Base-by-base conservation (phyloP, 2,329 filamentous ascomycete genomes). In the Penicillium sp. region DNA sequence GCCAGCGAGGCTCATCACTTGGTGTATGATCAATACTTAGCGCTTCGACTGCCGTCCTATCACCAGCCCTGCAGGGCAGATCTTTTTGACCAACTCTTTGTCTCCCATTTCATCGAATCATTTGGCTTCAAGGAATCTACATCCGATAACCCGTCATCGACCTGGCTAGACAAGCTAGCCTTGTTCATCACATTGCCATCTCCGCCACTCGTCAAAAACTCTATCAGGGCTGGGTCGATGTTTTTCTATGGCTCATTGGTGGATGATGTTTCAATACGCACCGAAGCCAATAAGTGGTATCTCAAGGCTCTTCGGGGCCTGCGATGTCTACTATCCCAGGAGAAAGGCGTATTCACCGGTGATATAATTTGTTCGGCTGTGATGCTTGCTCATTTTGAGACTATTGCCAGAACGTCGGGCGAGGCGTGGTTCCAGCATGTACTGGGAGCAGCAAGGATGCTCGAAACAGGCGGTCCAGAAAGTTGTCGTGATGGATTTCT, bases 21-120 rank as follows among this genome's bases (percentile, higher is more conserved):
- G 17, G 24, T 4, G 15, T n/a, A n/a, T 8, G 15, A 51, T 24
- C 49, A 22, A 51, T n/a, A 51, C 13, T 19, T 40, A 15, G 4
- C 24, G n/a, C 19, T 38, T 19, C 40, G 56, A 30, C 17, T 35
- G 15, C 24, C 55, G 4, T 37, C 28, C 1, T 40, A 13, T 40
- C 45, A 44, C 1, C 61, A 62, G 17, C 60, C 56, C 3, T 19
- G 24, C 9, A 45, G 61, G 13, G 57, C 61, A 19, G 28, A 57
- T 22, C 47, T 60, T 26, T 63, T 63, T 30, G 61, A 60, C 19
- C 53, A 40, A 40, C 61, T 60, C 2, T 63, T 63, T 28, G 61
- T 63, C 22, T 60, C 61, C 13, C 61, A 60, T 54, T 63, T 63
- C 30, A 63, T 60, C 19, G 61, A 63, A 37, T 63, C 61, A 13